Evolutionary conservation across 2,329 filamentous ascomycete genomes (phyloP), one percentile per base, ranked within the genome.

Genomic region (Sporothrix brunneoviolacea): DNA sequence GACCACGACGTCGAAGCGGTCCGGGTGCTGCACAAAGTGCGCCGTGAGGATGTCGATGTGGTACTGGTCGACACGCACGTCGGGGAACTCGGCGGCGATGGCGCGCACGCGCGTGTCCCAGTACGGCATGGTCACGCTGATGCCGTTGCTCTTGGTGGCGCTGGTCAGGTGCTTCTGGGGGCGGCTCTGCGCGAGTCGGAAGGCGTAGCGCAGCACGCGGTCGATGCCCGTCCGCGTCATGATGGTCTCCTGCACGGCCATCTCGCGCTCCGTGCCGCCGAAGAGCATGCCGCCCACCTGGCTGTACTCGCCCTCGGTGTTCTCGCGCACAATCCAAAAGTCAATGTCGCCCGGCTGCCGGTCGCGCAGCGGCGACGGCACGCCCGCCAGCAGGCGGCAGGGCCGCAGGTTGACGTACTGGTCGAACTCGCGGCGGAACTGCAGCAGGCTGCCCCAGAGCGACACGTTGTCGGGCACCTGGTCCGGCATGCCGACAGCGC

Each of bases 321-420:
- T 84, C 65, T 84, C 81, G 27, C 81, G 76, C 28, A 84, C 67
- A 41, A 84, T 83, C 1, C 84, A 76, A 80, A 80, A 84, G 64
- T 84, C 78, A 0, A 84, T 65, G 50, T 81, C 74, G 4, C 74
- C 75, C 10, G 68, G 62, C 50, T 64, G 60, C 58, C 75, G 65
- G 59, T 75, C 70, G 8, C 60, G 52, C 8, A 84, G 68, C 0
- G 80, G 80, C 0, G 79, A 81, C 53, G 72, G 65, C 0, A 75
- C 79, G 19, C 80, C 80, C 13, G 71, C 71, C 49, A 84, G 73
- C 30, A 82, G 73, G 32, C 73, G 72, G 0, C 77, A 82, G 0
- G 81, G 82, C 4, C 82, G 74, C 2, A 85, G 76, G 59, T 85
- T 85, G 53, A 80, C 80, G 57, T 83, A 85, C 59, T 84, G 80